Evolutionary conservation across 108 stramenopile species (phyloP).

Genomic region (Skeletonema tropicum): DNA sequence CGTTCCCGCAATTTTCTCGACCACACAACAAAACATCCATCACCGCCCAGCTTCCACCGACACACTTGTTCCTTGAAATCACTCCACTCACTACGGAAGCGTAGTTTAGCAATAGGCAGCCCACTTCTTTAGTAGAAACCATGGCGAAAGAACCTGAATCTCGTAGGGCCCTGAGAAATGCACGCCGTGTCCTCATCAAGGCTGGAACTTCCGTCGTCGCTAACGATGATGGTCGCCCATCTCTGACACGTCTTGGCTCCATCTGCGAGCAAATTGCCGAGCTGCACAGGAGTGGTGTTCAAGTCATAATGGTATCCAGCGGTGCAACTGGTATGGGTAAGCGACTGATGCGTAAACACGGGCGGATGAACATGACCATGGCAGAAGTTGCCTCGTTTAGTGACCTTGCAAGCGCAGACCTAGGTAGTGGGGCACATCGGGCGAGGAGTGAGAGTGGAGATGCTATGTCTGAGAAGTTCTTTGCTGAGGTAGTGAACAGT

Average conservation of each 20-base stretch:
- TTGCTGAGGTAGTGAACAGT: slow-evolving; percentile 49
- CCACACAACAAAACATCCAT: neutral
- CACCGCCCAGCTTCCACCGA: neutral
- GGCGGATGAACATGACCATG: slow-evolving; percentile 68
- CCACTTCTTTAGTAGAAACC: neutral
- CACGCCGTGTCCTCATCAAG: slow-evolving; percentile 83
- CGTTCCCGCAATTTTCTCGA: no score
- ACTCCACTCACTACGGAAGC: neutral
- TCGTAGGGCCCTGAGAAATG: slow-evolving; percentile 63
- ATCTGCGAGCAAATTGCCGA: slow-evolving; percentile 90
- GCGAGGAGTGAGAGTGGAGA: slow-evolving; percentile 21
- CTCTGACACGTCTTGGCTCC: slow-evolving; percentile 86
- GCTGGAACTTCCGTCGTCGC: slow-evolving; percentile 92
- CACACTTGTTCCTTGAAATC: neutral
- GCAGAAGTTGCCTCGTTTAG: slow-evolving; percentile 43
- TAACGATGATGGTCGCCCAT: slow-evolving; percentile 88
- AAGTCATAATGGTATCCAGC: slow-evolving; percentile 83
- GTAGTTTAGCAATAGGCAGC: no score
- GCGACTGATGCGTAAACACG: slow-evolving; percentile 72
- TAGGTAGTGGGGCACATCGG: neutral
- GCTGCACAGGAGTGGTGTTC: slow-evolving; percentile 68
- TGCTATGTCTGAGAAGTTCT: slow-evolving; percentile 26
- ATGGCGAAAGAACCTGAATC: slow-evolving; percentile 33
- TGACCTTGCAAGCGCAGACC: neutral
- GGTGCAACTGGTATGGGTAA: slow-evolving; percentile 91